Percentiles rank a stretch among this genome's conserved stretches.
phyloP scores from a whole-genome alignment of 2,329 filamentous ascomycete genomes.

The Macroventuria anomochaeta region DNA sequence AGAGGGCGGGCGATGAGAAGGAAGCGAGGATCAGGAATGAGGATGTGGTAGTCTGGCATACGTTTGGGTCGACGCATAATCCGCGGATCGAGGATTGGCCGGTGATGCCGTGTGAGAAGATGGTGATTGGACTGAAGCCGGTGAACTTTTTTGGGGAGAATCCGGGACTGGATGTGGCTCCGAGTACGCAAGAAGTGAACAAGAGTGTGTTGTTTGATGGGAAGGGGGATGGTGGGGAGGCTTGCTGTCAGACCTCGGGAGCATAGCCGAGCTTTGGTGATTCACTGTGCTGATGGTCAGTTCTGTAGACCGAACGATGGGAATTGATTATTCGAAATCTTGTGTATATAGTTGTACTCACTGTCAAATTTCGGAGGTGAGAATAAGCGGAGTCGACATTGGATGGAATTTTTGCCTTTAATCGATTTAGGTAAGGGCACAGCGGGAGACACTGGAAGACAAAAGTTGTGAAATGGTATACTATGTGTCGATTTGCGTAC shows the following conservation, averaged over 20 bases:
- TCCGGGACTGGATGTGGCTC: conserved; percentile 33
- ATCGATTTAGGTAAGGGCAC: too few species aligned
- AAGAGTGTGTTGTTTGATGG: conserved; percentile 26
- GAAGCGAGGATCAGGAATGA: conserved; percentile 18
- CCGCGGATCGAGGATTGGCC: conserved; percentile 41
- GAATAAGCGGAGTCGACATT: too few species aligned
- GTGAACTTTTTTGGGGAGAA: conserved; percentile 36
- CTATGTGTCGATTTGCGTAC: too few species aligned
- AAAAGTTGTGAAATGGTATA: too few species aligned
- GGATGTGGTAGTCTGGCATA: conserved; percentile 42
- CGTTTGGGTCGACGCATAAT: conserved; percentile 40
- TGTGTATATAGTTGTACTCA: too few species aligned
- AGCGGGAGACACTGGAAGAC: too few species aligned
- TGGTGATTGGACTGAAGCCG: conserved; percentile 32
- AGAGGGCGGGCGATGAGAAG: neutral
- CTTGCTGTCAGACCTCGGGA: conserved; percentile 2
- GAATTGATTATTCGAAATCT: too few species aligned
- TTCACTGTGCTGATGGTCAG: too few species aligned
- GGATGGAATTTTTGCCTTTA: too few species aligned
- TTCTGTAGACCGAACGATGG: too few species aligned
- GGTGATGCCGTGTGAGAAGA: conserved; percentile 40
- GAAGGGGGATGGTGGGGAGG: neutral
- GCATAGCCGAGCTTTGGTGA: too few species aligned
- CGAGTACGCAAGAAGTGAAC: conserved; percentile 28
- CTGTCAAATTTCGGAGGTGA: too few species aligned